Percentiles rank a stretch among this genome's conserved stretches.
Conservation (phyloP, 169 alveolate genomes). For the Eimeria acervulina region DNA sequence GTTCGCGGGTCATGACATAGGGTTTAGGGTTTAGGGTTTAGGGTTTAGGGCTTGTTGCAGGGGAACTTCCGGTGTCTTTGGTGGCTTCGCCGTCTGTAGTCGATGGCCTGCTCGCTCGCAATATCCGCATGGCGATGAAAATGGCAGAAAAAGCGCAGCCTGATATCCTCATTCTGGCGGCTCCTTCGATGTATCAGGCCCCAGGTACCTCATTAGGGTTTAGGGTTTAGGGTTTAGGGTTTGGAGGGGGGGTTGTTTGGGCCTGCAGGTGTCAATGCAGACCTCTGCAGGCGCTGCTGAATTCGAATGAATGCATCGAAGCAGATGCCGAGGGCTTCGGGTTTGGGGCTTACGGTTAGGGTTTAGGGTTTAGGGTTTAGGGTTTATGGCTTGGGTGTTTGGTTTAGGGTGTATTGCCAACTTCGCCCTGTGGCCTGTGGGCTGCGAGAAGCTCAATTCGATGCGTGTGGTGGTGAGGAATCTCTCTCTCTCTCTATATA, state of each 20-base stretch:
- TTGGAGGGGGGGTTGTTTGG: too few species aligned
- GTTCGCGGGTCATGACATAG: neutral
- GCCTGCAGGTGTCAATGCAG: too few species aligned
- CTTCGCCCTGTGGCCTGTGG: constrained; percentile 50
- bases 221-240: constrained; percentile 50
- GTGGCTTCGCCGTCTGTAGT: neutral
- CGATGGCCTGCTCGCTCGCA: neutral
- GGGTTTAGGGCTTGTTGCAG: constrained; percentile 6
- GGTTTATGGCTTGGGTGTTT: neutral
- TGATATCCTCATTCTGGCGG: constrained; percentile 1
- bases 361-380: constrained; percentile 11
- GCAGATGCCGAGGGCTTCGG: constrained; percentile 3
- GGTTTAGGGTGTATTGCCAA: constrained; percentile 50
- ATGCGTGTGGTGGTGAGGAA: neutral
- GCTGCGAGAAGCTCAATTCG: neutral
- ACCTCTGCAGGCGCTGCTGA: too few species aligned
- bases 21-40: neutral
- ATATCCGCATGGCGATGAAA: neutral
- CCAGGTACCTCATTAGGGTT: neutral
- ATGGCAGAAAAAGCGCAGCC: constrained; percentile 25
- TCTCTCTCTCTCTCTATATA: too few species aligned
- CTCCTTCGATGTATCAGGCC: constrained; percentile 11
- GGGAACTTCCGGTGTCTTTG: neutral
- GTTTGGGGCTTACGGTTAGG: constrained; percentile 32
- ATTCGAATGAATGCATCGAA: too few species aligned